Evolutionary conservation across 139 green algal genomes (phyloP), one percentile per base, ranked within the genome.

Genomic region (Diplosphaera chodatii): DNA sequence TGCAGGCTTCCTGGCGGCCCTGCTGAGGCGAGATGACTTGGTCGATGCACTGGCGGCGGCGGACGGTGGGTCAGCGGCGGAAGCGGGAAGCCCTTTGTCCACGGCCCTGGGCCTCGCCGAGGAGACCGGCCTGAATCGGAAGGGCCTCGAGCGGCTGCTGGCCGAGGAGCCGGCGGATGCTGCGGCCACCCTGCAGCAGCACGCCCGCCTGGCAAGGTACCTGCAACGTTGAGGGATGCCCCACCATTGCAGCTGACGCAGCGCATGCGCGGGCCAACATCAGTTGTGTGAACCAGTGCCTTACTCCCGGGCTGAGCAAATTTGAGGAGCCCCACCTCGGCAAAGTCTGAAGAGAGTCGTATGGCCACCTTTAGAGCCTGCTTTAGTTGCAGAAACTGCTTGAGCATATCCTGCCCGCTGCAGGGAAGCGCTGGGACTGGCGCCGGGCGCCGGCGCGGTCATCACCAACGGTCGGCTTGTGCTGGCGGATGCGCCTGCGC

Each of bases 391-490:
- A n/a, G n/a, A n/a, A n/a, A n/a, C n/a, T n/a, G n/a, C n/a, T n/a
- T n/a, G n/a, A n/a, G n/a, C n/a, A n/a, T n/a, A n/a, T n/a, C n/a
- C n/a, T n/a, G n/a, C n/a, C n/a, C n/a, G n/a, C n/a, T n/a, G 10
- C 64, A 56, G 33, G 33, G 30, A 76, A 66, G 64, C 25, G 32
- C 71, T 94, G 32, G 25, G 74, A 20, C 40, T 94, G 71, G 31
- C 66, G 5, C 68, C 74, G 5, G 83, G 84, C 13, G 73, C 62
- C 0, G 59, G 22, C 63, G 87, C 82, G 4, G 76, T 93, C 27
- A 72, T 94, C 27, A 91, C 80, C 28, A 94, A 94, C 68, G 89
- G 89, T 1, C 79, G 86, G 1, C 30, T 89, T 1, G 23, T 85
- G 22, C 37, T 62, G 22, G 77, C 70, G 32, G 22, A 75, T 8